Evolutionary conservation across 2,329 filamentous ascomycete species (phyloP).

Genomic region (Orbilia quercus): DNA sequence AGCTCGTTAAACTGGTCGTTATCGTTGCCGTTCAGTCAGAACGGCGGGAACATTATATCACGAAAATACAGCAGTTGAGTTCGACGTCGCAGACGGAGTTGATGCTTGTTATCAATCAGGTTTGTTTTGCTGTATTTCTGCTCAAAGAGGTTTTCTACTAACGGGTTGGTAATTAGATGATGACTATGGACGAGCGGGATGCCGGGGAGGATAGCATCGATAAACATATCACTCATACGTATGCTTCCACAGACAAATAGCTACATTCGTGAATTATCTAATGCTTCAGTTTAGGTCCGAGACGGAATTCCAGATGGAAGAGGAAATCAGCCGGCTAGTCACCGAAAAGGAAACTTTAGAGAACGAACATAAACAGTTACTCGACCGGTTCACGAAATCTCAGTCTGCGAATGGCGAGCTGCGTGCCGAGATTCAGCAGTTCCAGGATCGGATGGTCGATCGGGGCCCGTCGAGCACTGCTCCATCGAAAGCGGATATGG

Average conservation of each 20-base stretch:
- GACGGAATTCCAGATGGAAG: conserved; percentile 60
- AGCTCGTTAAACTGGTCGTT: conserved; percentile 60
- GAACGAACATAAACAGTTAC: conserved; percentile 58
- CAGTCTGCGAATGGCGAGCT: conserved; percentile 48
- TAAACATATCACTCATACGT: conserved; percentile 37
- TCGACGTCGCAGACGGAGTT: conserved; percentile 60
- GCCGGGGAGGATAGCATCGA: conserved; percentile 37
- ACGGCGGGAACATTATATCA: conserved; percentile 60
- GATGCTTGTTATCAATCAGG: conserved; percentile 60
- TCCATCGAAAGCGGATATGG: conserved; percentile 57
- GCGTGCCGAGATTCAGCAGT: conserved; percentile 40
- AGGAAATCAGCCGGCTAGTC: conserved; percentile 60
- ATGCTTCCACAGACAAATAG: background rate
- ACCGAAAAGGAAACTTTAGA: conserved; percentile 60
- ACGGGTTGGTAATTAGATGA: conserved; percentile 57
- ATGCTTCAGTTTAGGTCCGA: conserved; percentile 56
- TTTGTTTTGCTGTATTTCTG: conserved; percentile 6
- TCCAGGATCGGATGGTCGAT: conserved; percentile 58
- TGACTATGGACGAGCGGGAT: conserved; percentile 56
- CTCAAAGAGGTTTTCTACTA: background rate
- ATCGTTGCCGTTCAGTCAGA: conserved; percentile 60
- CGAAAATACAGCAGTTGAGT: conserved; percentile 59
- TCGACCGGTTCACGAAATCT: conserved; percentile 57
- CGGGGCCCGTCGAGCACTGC: conserved; percentile 48
- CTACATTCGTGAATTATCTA: no score